A percentile compares a stretch with the other conserved stretches of the same genome.
These are phyloP conservation scores for Mucor piriformis DNA, from an alignment of 371 early-diverging fungal genomes.

Conservation along the genomic window DNA sequence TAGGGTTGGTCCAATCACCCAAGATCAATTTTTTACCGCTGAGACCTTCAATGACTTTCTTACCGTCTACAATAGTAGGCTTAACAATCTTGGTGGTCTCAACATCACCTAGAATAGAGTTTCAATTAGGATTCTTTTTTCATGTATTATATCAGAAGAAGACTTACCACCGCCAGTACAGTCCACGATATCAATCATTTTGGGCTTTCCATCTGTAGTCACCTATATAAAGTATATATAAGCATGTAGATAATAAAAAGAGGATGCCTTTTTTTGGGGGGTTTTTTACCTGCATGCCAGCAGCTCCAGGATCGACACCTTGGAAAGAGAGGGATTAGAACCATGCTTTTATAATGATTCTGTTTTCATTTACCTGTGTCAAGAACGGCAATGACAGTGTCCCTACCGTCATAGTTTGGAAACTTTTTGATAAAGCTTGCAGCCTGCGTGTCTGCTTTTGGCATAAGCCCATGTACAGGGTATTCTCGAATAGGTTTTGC, in stretches of 20 bases:
- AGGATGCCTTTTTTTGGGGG: background rate
- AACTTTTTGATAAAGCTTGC: constrained; percentile 79
- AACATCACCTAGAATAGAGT: constrained; percentile 65
- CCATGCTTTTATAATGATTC: too few relatives aligned
- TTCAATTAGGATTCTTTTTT: too few relatives aligned
- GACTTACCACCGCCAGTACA: constrained; percentile 79
- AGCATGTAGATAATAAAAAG: too few relatives aligned
- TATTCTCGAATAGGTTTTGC: constrained; percentile 62
- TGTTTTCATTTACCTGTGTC: constrained; percentile 76
- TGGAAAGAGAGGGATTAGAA: constrained; percentile 7
- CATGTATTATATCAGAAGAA: too few relatives aligned
- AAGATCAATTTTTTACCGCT: constrained; percentile 80
- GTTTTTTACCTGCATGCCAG: constrained; percentile 68
- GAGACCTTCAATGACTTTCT: constrained; percentile 62
- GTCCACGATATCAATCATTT: constrained; percentile 91
- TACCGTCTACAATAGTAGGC: constrained; percentile 45
- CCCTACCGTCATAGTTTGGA: constrained; percentile 88
- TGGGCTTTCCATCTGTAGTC: constrained; percentile 88
- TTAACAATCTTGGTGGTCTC: constrained; percentile 64
- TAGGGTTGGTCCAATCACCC: constrained; percentile 76
- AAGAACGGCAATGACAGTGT: constrained; percentile 87
- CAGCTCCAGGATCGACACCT: constrained; percentile 91
- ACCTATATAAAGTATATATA: too few relatives aligned
- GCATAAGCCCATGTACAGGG: constrained; percentile 71
- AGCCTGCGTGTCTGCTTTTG: constrained; percentile 87